phyloP scores from a whole-genome alignment of 768 basidiomycete species.

The Boletus sp. region DNA sequence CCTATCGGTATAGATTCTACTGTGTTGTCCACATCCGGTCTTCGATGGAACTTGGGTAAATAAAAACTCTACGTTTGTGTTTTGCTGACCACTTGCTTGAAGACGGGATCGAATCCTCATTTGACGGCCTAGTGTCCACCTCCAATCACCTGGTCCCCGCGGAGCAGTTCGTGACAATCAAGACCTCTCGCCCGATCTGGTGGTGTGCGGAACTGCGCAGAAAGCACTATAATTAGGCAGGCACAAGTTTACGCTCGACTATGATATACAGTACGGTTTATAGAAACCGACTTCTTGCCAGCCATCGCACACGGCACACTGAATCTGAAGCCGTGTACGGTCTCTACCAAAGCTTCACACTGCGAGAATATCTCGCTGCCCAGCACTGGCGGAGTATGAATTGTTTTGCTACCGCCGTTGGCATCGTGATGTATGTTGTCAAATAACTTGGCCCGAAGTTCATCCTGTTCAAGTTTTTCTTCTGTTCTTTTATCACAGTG shows the following conservation, averaged over 20 bases:
- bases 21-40: conserved; percentile 74
- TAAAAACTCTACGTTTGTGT: conserved; percentile 1
- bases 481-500: too few species aligned
- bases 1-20: conserved; percentile 84
- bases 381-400: too few species aligned
- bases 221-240: neutral
- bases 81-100: conserved; percentile 10
- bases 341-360: too few species aligned
- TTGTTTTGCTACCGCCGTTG: too few species aligned
- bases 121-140: conserved; percentile 85
- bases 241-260: neutral
- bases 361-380: too few species aligned
- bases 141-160: conserved; percentile 86
- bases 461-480: too few species aligned
- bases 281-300: too few species aligned
- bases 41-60: conserved; percentile 88
- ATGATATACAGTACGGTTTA: neutral
- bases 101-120: conserved; percentile 69
- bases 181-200: conserved; percentile 81
- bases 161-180: conserved; percentile 63
- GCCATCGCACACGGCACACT: too few species aligned
- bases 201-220: conserved; percentile 79
- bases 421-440: too few species aligned
- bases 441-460: too few species aligned
- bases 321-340: too few species aligned